Evolutionary conservation across 164 flowering plant genomes (phyloP).

Genomic region (Stephania cephalantha): DNA sequence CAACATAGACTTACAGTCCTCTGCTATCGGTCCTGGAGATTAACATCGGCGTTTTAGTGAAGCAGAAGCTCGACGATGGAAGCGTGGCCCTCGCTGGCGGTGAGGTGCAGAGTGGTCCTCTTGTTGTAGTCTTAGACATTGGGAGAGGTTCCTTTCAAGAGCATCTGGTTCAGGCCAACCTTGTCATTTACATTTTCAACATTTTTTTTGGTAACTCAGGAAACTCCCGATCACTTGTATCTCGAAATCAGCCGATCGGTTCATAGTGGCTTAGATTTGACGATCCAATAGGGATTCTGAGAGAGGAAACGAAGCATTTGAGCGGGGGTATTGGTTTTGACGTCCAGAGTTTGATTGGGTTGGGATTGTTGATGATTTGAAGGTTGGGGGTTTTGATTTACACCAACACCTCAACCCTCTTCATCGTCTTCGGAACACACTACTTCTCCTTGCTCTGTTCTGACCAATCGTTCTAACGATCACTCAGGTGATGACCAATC

Average conservation of each 20-base stretch:
- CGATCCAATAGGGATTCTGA: background rate
- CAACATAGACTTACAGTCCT: slow-evolving; percentile 35
- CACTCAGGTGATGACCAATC: no score
- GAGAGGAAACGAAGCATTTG: background rate
- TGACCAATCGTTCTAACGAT: no score
- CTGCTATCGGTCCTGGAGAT: slow-evolving; percentile 48
- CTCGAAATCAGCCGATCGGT: slow-evolving; percentile 26
- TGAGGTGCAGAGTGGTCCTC: slow-evolving; percentile 59
- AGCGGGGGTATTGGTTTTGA: background rate
- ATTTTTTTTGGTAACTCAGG: slow-evolving; percentile 39
- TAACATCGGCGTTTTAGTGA: slow-evolving; percentile 42
- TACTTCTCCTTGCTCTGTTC: no score
- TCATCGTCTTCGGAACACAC: no score
- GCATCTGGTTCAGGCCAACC: slow-evolving; percentile 51
- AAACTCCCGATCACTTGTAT: slow-evolving; percentile 58
- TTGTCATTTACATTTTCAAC: slow-evolving; percentile 20
- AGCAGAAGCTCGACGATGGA: slow-evolving; percentile 53
- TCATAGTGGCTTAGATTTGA: slow-evolving; percentile 3
- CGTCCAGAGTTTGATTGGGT: background rate
- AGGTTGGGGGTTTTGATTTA: no score
- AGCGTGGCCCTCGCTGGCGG: slow-evolving; percentile 66
- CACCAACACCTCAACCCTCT: no score
- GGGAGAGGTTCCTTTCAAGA: slow-evolving; percentile 41
- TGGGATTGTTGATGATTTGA: no score
- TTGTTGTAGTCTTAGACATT: slow-evolving; percentile 52